These are phyloP conservation scores for Calonectria pseudoreteaudii DNA, from an alignment of 2,329 filamentous ascomycete genomes.

Conservation along the genomic window DNA sequence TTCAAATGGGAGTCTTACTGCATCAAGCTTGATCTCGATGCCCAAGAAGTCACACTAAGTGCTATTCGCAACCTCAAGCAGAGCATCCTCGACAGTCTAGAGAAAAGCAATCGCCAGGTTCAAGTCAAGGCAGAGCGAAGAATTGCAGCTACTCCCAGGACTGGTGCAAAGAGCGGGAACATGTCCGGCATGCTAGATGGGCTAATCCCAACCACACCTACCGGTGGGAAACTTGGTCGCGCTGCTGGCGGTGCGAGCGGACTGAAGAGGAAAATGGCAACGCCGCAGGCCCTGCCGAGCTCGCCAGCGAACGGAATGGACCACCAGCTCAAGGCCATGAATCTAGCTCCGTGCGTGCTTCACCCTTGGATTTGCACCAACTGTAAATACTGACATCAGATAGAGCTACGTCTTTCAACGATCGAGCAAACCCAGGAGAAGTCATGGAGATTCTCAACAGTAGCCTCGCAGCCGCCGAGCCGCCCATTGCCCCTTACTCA, in stretches of 20 bases:
- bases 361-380: no score
- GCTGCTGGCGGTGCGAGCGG: constrained; percentile 44
- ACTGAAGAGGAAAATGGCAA: constrained; percentile 48
- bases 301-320: constrained; percentile 49
- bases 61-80: constrained; percentile 85
- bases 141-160: constrained; percentile 71
- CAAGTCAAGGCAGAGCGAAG: constrained; percentile 74
- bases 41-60: constrained; percentile 75
- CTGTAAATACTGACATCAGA: constrained; percentile 6
- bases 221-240: constrained; percentile 56
- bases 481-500: constrained; percentile 77
- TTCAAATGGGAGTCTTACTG: constrained; percentile 99
- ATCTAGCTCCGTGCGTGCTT: constrained; percentile 43
- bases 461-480: constrained; percentile 74
- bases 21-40: constrained; percentile 90
- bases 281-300: constrained; percentile 44
- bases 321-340: constrained; percentile 49
- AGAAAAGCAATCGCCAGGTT: constrained; percentile 77
- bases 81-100: constrained; percentile 85
- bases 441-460: constrained; percentile 86
- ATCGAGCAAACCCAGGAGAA: constrained; percentile 83
- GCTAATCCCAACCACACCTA: constrained; percentile 73
- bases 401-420: constrained; percentile 68
- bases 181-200: constrained; percentile 88
- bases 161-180: constrained; percentile 68